Evolutionary conservation across 1,139 yeast genomes (phyloP).

Genomic region (Citeromyces hawaiiensis): DNA sequence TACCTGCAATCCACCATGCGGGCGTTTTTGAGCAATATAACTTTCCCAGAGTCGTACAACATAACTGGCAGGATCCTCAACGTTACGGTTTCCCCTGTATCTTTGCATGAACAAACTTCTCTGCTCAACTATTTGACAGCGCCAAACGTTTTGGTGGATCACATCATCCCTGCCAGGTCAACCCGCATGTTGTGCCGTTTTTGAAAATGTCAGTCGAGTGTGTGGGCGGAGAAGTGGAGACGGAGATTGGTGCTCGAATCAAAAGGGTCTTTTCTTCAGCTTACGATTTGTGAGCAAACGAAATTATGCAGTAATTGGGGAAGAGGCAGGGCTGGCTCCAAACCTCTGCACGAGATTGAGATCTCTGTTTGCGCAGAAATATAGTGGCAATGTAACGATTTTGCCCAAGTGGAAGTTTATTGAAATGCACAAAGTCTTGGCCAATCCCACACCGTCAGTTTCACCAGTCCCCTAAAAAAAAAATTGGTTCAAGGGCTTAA

Average conservation of each 20-base stretch:
- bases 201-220: constrained; percentile 53
- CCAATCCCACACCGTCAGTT: constrained; percentile 80
- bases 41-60: constrained; percentile 51
- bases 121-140: constrained; percentile 83
- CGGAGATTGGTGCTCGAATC: constrained; percentile 40
- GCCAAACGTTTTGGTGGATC: constrained; percentile 90
- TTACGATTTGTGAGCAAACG: constrained; percentile 53
- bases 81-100: constrained; percentile 68
- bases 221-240: constrained; percentile 60
- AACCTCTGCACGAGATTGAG: constrained; percentile 61
- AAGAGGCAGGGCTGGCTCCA: constrained; percentile 65
- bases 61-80: constrained; percentile 45
- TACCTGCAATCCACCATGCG: constrained; percentile 65
- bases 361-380: constrained; percentile 71
- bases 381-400: constrained; percentile 89
- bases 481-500: no score
- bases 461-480: no score
- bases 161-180: constrained; percentile 91
- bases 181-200: constrained; percentile 90
- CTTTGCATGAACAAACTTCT: constrained; percentile 67
- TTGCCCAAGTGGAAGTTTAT: constrained; percentile 55
- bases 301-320: constrained; percentile 68
- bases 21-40: constrained; percentile 75
- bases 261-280: constrained; percentile 40
- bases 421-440: constrained; percentile 52